Conservation (phyloP, 2,329 filamentous ascomycete species). For the Ophiocordyceps australis region DNA sequence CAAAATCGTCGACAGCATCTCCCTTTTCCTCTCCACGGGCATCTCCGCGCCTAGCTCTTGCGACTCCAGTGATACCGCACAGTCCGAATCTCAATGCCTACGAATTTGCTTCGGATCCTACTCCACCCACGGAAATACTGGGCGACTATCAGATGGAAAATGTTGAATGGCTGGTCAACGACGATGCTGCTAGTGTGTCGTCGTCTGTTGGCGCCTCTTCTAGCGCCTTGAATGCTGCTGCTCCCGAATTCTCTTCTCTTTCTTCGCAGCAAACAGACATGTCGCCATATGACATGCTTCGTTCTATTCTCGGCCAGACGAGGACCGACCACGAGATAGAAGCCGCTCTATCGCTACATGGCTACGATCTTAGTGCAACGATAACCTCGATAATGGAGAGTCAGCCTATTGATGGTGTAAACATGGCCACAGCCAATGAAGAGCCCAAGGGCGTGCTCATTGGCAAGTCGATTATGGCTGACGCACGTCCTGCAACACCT, state of each 20-base stretch:
- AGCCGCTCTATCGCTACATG: slow-evolving; percentile 69
- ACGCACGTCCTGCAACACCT: slow-evolving; percentile 60
- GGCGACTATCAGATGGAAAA: slow-evolving; percentile 87
- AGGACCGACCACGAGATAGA: slow-evolving; percentile 91
- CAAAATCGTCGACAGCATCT: slow-evolving; percentile 63
- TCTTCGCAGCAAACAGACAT: slow-evolving; percentile 62
- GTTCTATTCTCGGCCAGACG: slow-evolving; percentile 79
- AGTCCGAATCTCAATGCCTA: slow-evolving; percentile 90
- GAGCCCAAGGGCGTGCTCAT: slow-evolving; percentile 58
- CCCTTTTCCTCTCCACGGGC: slow-evolving; percentile 89
- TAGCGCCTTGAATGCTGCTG: slow-evolving; percentile 59
- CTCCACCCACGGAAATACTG: slow-evolving; percentile 67
- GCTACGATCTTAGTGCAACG: slow-evolving; percentile 85
- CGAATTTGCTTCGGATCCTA: slow-evolving; percentile 72
- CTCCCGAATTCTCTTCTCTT: slow-evolving; percentile 53
- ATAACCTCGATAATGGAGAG: slow-evolving; percentile 76
- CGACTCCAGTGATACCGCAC: slow-evolving; percentile 79
- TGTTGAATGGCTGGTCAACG: slow-evolving; percentile 92
- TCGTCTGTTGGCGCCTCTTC: slow-evolving; percentile 52
- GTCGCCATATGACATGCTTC: slow-evolving; percentile 95
- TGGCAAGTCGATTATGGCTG: slow-evolving; percentile 73
- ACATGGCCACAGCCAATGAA: slow-evolving; percentile 17
- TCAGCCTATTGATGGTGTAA: slow-evolving; percentile 24
- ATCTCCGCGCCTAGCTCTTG: slow-evolving; percentile 77
- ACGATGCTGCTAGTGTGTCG: slow-evolving; percentile 63